Evolutionary conservation across 768 basidiomycete genomes (phyloP).

Genomic region (Baorangia bicolor): DNA sequence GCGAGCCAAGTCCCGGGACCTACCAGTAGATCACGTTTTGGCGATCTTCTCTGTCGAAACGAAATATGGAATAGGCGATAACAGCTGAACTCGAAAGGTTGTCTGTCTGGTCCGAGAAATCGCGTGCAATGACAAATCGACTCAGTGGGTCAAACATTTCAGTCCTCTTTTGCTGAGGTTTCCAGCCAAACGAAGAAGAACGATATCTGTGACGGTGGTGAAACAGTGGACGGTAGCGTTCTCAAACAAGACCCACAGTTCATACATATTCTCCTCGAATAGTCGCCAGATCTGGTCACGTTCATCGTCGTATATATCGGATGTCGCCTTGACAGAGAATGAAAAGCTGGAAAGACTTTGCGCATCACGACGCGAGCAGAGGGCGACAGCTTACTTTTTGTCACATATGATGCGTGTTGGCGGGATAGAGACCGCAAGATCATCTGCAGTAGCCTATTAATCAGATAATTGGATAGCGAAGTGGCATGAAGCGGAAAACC

Average conservation of each 20-base stretch:
- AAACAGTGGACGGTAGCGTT: not conserved
- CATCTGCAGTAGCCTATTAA: slow-evolving; percentile 21
- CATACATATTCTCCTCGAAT: slow-evolving; percentile 59
- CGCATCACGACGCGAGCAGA: not conserved
- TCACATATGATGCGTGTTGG: slow-evolving; percentile 5
- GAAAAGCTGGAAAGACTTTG: slow-evolving; percentile 16
- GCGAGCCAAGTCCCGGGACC: slow-evolving; percentile 4
- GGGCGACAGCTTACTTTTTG: slow-evolving; percentile 14
- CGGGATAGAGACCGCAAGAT: slow-evolving; percentile 20
- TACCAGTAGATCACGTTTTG: slow-evolving; percentile 73
- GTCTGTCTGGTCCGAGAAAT: slow-evolving; percentile 9
- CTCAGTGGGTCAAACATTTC: slow-evolving; percentile 63
- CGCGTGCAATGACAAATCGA: slow-evolving; percentile 54
- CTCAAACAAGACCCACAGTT: slow-evolving; percentile 30
- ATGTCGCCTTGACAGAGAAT: slow-evolving; percentile 25
- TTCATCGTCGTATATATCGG: slow-evolving; percentile 36
- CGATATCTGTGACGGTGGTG: slow-evolving; percentile 44
- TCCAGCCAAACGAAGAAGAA: slow-evolving; percentile 64
- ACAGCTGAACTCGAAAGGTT: slow-evolving; percentile 24
- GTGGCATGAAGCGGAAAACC: slow-evolving; percentile 22
- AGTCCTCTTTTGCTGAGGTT: slow-evolving; percentile 49
- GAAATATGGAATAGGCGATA: slow-evolving; percentile 55
- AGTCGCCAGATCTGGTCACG: slow-evolving; percentile 49
- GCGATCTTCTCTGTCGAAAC: slow-evolving; percentile 68
- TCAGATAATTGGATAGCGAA: not conserved